These are phyloP conservation scores for Geotrichum europaeum DNA, from an alignment of 1,139 yeast species.

Conservation along the genomic window DNA sequence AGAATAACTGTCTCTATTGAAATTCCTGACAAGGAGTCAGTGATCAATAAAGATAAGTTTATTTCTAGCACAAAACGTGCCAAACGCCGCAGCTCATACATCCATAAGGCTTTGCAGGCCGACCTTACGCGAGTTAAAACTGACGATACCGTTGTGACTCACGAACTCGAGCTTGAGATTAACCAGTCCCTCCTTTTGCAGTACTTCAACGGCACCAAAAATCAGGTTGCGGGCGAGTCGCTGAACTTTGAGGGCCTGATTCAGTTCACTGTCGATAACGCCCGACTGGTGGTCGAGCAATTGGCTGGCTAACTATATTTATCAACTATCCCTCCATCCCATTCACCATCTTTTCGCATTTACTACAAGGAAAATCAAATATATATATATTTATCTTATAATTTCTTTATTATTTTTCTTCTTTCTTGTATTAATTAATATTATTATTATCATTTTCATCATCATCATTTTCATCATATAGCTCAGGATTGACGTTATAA, in stretches of 20 bases:
- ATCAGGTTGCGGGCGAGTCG: constrained; percentile 25
- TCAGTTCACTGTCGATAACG: constrained; percentile 31
- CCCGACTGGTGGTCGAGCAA: constrained; percentile 23
- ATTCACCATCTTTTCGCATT: neutral
- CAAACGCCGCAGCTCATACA: constrained; percentile 41
- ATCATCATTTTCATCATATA: neutral
- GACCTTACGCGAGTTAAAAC: constrained; percentile 34
- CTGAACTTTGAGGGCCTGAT: constrained; percentile 35
- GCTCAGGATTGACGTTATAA: too few relatives aligned
- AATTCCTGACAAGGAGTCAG: constrained; percentile 42
- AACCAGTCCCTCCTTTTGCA: constrained; percentile 57
- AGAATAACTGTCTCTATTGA: constrained; percentile 72
- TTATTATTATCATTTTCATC: neutral
- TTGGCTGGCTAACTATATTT: constrained; percentile 19
- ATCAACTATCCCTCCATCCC: neutral
- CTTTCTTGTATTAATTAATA: neutral
- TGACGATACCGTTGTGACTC: constrained; percentile 22
- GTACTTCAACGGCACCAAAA: constrained; percentile 46
- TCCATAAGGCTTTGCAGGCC: constrained; percentile 29
- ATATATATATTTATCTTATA: neutral
- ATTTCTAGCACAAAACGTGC: constrained; percentile 43
- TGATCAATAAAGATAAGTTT: constrained; percentile 12
- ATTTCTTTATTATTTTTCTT: neutral
- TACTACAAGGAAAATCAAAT: too few relatives aligned
- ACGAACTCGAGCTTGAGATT: constrained; percentile 50